phyloP scores from a whole-genome alignment of 148 eudicot species.

The Amaranthus cruentus region DNA sequence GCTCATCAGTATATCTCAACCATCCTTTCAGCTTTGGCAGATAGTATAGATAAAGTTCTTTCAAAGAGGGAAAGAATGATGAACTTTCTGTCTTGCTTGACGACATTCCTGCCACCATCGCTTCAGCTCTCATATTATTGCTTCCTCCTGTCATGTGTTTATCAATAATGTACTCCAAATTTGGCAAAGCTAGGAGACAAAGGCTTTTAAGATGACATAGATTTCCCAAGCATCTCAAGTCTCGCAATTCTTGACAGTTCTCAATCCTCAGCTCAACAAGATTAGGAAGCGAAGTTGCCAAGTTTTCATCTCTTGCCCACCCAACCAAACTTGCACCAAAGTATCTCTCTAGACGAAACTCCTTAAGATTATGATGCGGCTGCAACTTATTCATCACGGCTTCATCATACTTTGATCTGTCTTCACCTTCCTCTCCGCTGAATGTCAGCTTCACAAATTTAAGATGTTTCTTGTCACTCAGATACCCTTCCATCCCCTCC shows the following conservation, averaged over 20 bases:
- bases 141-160: not conserved
- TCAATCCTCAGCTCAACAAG: not conserved
- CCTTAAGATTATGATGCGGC: not conserved
- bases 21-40: not conserved
- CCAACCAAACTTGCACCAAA: not conserved
- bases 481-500: not conserved
- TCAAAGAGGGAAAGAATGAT: constrained; percentile 12
- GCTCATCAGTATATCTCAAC: not conserved
- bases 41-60: not conserved
- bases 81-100: not conserved
- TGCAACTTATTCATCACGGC: not conserved
- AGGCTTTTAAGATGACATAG: not conserved
- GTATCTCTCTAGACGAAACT: not conserved
- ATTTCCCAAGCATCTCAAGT: constrained; percentile 1
- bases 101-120: not conserved
- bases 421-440: not conserved
- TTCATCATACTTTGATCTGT: not conserved
- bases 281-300: not conserved
- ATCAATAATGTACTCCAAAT: constrained; percentile 9
- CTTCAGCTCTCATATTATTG: not conserved
- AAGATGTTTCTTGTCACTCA: constrained; percentile 1
- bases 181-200: not conserved
- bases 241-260: not conserved
- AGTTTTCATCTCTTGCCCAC: not conserved
- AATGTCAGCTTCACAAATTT: not conserved